Evolutionary conservation across 2,329 filamentous ascomycete species (phyloP).

Genomic region (Penicillium sp.): DNA sequence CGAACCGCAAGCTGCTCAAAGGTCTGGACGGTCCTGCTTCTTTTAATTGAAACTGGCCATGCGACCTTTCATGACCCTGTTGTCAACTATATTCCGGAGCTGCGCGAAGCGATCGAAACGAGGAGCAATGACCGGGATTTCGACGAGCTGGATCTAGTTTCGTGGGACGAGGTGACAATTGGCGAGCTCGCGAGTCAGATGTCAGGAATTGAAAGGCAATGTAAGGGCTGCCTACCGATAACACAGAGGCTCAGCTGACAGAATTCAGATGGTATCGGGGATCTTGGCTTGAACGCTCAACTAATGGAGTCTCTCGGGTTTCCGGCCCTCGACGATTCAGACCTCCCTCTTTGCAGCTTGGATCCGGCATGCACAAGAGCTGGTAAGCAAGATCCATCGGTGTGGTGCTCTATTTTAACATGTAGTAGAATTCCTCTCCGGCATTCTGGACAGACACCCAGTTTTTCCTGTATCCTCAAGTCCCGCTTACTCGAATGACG

Average conservation of each 20-base stretch:
- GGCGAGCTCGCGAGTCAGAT: conserved; percentile 45
- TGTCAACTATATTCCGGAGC: conserved; percentile 32
- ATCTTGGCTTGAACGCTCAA: background rate
- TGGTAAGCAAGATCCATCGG: background rate
- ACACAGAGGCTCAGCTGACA: background rate
- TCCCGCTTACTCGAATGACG: conserved; percentile 43
- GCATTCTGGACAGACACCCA: conserved; percentile 38
- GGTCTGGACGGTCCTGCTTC: conserved; percentile 45
- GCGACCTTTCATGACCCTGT: conserved; percentile 28
- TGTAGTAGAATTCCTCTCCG: conserved; percentile 41
- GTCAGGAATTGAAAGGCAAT: conserved; percentile 43
- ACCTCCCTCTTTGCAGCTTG: background rate
- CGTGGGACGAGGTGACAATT: conserved; percentile 44
- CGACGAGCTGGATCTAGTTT: conserved; percentile 27
- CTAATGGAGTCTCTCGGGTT: background rate
- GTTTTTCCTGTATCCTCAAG: conserved; percentile 37
- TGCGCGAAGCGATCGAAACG: conserved; percentile 10
- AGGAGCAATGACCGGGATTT: background rate
- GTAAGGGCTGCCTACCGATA: conserved; percentile 28
- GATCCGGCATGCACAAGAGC: background rate
- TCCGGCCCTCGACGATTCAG: background rate
- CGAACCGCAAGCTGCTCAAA: conserved; percentile 52
- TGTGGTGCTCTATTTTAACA: background rate
- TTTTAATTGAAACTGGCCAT: conserved; percentile 35
- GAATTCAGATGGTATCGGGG: conserved; percentile 11